Evolutionary conservation across 345 rosid species (phyloP).

Genomic region (Sisymbrium irio): DNA sequence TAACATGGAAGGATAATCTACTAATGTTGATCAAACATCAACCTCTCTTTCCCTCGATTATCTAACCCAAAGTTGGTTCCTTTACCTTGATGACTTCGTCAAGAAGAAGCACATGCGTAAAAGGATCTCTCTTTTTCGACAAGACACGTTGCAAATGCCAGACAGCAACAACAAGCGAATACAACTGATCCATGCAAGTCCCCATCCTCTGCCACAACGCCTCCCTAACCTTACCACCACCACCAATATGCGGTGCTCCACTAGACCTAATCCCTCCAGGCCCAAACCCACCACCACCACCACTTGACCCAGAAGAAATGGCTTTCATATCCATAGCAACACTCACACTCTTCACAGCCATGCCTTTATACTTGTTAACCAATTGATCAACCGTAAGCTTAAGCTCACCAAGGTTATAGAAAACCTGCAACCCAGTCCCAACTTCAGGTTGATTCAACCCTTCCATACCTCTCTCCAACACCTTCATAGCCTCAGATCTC

Average conservation of each 20-base stretch:
- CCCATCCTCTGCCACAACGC: constrained; percentile 92
- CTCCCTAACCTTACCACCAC: constrained; percentile 82
- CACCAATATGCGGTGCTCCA: constrained; percentile 94
- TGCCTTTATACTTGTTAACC: constrained; percentile 70
- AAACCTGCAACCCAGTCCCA: constrained; percentile 95
- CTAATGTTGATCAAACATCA: neutral
- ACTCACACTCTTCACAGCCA: constrained; percentile 75
- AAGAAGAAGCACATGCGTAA: constrained; percentile 85
- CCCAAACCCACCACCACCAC: constrained; percentile 59
- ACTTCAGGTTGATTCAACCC: constrained; percentile 96
- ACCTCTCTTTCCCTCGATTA: neutral
- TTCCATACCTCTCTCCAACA: constrained; percentile 91
- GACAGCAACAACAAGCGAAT: constrained; percentile 72
- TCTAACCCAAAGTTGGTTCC: neutral
- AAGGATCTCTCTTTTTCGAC: constrained; percentile 97
- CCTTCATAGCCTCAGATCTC: constrained; percentile 76
- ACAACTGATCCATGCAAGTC: constrained; percentile 83
- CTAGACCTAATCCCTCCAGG: constrained; percentile 95
- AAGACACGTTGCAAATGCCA: constrained; percentile 99
- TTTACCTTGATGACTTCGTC: constrained; percentile 90
- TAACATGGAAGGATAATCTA: neutral
- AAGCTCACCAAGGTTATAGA: constrained; percentile 91
- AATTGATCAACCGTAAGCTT: constrained; percentile 71
- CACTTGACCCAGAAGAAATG: constrained; percentile 53
- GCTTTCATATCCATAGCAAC: constrained; percentile 94